phyloP scores from a whole-genome alignment of 129 eudicot genomes.

The Pulicaria dysenterica region DNA sequence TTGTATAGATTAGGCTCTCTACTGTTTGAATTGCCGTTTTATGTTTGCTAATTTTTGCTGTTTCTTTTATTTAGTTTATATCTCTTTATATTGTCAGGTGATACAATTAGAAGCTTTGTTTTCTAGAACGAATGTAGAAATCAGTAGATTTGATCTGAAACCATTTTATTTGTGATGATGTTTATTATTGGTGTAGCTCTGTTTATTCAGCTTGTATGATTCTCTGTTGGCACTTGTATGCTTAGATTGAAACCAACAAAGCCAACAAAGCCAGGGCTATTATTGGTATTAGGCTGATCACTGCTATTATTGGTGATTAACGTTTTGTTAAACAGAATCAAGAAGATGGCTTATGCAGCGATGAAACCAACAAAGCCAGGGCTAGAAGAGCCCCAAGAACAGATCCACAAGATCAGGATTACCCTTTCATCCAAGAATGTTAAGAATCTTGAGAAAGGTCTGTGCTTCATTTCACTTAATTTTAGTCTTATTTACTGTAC shows the following conservation, averaged over 20 bases:
- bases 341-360: constrained; percentile 76
- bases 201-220: background rate
- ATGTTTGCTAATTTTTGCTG: background rate
- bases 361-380: constrained; percentile 89
- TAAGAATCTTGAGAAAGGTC: constrained; percentile 93
- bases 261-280: too few relatives aligned
- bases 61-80: background rate
- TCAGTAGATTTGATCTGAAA: background rate
- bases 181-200: background rate
- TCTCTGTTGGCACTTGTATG: background rate
- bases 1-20: background rate
- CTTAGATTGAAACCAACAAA: too few relatives aligned
- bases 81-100: background rate
- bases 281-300: background rate
- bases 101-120: background rate
- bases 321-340: background rate
- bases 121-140: background rate
- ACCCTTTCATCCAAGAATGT: constrained; percentile 92
- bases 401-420: constrained; percentile 87
- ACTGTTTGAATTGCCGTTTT: background rate
- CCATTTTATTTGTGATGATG: background rate
- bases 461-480: background rate
- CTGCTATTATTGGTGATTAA: background rate
- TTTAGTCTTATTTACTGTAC: background rate
- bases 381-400: constrained; percentile 79